A percentile compares a stretch with the other conserved stretches of the same genome.
Evolutionary conservation across 345 rosid genomes (phyloP).

Genomic region (Psidium guajava): DNA sequence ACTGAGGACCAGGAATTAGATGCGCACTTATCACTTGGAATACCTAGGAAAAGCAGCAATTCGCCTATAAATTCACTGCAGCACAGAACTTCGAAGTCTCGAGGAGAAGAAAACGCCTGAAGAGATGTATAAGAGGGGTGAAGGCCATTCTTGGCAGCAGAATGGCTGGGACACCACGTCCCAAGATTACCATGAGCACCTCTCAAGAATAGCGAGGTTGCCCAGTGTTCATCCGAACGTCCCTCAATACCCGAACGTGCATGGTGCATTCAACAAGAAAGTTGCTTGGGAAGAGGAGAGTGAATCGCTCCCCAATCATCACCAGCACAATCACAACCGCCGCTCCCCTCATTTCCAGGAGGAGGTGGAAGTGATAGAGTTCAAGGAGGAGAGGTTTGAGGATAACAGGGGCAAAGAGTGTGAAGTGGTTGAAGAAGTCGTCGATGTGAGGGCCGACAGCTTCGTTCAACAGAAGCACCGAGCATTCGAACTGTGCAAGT

Average conservation of each 20-base stretch:
- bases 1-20: slow-evolving; percentile 8
- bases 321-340: not conserved
- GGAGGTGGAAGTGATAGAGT: slow-evolving; percentile 27
- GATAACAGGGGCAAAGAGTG: not conserved
- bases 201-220: slow-evolving; percentile 10
- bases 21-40: slow-evolving; percentile 12
- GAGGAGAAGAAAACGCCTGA: not conserved
- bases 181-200: slow-evolving; percentile 22
- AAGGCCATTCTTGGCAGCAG: not conserved
- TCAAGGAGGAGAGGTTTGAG: not conserved
- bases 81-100: not conserved
- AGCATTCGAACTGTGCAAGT: slow-evolving; percentile 21
- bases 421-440: not conserved
- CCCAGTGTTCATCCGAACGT: slow-evolving; percentile 16
- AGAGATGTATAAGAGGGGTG: not conserved
- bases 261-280: slow-evolving; percentile 24
- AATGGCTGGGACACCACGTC: slow-evolving; percentile 16
- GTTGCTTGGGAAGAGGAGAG: not conserved
- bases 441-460: slow-evolving; percentile 2
- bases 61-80: slow-evolving; percentile 15
- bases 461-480: slow-evolving; percentile 15
- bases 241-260: slow-evolving; percentile 33
- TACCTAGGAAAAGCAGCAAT: not conserved
- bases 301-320: not conserved
- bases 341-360: slow-evolving; percentile 10